These are phyloP conservation scores for Pochonia chlamydosporia DNA, from an alignment of 2,329 filamentous ascomycete genomes.

Conservation along the genomic window DNA sequence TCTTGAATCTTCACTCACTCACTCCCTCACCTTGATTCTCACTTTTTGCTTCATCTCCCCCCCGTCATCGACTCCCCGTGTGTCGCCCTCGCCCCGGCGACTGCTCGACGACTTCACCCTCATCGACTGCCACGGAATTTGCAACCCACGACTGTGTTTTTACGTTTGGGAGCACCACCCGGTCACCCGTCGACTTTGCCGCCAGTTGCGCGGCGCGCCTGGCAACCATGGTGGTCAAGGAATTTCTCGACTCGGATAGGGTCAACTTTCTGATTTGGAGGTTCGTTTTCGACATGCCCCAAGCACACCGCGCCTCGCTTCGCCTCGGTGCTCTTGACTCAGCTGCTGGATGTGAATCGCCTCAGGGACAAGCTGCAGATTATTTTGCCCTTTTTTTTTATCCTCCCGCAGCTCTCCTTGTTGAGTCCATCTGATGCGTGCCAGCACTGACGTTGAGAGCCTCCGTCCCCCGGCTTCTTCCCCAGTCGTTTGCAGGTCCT, in stretches of 20 bases:
- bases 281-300: constrained; percentile 40
- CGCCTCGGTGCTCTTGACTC: constrained; percentile 2
- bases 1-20: constrained; percentile 20
- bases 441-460: constrained; percentile 12
- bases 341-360: background rate
- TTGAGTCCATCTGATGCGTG: constrained; percentile 10
- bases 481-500: constrained; percentile 4
- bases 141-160: background rate
- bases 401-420: constrained; percentile 3
- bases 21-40: constrained; percentile 12
- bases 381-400: constrained; percentile 11
- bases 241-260: constrained; percentile 59
- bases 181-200: constrained; percentile 22
- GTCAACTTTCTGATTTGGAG: constrained; percentile 68
- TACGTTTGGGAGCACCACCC: constrained; percentile 1
- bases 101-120: background rate
- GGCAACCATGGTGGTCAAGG: constrained; percentile 46
- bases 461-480: constrained; percentile 7
- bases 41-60: constrained; percentile 7
- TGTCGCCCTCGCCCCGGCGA: constrained; percentile 4
- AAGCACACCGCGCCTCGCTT: constrained; percentile 19
- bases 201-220: constrained; percentile 25
- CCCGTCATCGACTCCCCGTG: background rate
- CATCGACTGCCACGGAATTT: constrained; percentile 7
- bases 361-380: background rate